Percentiles rank a stretch among this genome's conserved stretches.
phyloP scores from a whole-genome alignment of 768 basidiomycete genomes.

The Russula emetica region DNA sequence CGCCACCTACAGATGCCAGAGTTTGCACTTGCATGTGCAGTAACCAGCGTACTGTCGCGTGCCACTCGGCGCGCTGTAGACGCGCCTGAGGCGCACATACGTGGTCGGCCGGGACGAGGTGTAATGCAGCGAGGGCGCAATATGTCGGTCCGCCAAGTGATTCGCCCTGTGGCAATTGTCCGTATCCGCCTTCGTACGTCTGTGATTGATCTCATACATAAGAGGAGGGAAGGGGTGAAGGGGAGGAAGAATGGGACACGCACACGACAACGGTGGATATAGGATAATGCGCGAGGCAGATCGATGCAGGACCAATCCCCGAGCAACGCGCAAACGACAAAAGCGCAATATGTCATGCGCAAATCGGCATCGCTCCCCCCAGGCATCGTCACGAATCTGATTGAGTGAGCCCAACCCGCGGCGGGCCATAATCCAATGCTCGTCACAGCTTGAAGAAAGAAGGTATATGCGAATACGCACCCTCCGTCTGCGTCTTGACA shows the following conservation, averaged over 20 bases:
- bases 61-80: constrained; percentile 40
- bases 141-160: constrained; percentile 97
- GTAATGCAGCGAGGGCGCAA: constrained; percentile 75
- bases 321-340: constrained; percentile 75
- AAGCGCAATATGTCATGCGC: constrained; percentile 82
- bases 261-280: constrained; percentile 71
- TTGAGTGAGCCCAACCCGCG: too few species aligned
- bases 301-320: constrained; percentile 75
- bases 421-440: not conserved
- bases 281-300: constrained; percentile 53
- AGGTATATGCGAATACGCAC: constrained; percentile 39
- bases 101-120: constrained; percentile 42
- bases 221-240: not conserved
- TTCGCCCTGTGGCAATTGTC: constrained; percentile 75
- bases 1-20: constrained; percentile 46
- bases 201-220: constrained; percentile 35
- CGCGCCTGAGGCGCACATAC: constrained; percentile 21
- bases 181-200: constrained; percentile 94
- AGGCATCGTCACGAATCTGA: constrained; percentile 73
- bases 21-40: constrained; percentile 58
- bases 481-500: constrained; percentile 84
- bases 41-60: constrained; percentile 70
- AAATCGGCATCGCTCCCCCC: constrained; percentile 69
- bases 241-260: constrained; percentile 24
- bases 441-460: not conserved